A percentile compares a stretch with the other conserved stretches of the same genome.
Conservation (phyloP, 495 filamentous ascomycete species). For the Schizothecium vesticola region DNA sequence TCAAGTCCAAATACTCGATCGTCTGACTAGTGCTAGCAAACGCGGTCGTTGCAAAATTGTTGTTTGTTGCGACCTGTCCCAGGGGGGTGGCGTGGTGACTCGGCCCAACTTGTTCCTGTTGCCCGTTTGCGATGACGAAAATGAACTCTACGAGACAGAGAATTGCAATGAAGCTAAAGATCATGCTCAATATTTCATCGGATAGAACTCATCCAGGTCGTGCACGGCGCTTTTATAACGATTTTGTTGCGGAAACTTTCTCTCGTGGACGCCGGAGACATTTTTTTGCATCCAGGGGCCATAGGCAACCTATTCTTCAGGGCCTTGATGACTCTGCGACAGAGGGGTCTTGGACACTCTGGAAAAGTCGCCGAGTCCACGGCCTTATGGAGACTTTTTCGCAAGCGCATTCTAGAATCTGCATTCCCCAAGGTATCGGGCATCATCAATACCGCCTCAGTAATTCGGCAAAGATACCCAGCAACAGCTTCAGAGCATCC, state of each 20-base stretch:
- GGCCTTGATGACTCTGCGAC: neutral
- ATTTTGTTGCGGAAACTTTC: neutral
- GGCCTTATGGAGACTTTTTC: neutral
- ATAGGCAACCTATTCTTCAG: neutral
- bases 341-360: neutral
- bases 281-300: neutral
- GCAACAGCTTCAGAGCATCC: neutral
- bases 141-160: neutral
- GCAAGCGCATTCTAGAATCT: no score
- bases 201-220: neutral
- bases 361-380: slow-evolving; percentile 1
- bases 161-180: neutral
- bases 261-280: neutral
- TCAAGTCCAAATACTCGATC: neutral
- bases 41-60: neutral
- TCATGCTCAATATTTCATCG: neutral
- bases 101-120: neutral
- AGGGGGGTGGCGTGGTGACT: neutral
- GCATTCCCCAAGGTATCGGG: neutral
- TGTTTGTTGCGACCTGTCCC: neutral
- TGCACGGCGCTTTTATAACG: neutral
- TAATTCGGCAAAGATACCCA: no score
- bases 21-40: neutral
- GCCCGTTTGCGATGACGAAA: neutral
- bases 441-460: neutral